Evolutionary conservation across 768 basidiomycete genomes (phyloP).

Genomic region (Cubamyces sp.): DNA sequence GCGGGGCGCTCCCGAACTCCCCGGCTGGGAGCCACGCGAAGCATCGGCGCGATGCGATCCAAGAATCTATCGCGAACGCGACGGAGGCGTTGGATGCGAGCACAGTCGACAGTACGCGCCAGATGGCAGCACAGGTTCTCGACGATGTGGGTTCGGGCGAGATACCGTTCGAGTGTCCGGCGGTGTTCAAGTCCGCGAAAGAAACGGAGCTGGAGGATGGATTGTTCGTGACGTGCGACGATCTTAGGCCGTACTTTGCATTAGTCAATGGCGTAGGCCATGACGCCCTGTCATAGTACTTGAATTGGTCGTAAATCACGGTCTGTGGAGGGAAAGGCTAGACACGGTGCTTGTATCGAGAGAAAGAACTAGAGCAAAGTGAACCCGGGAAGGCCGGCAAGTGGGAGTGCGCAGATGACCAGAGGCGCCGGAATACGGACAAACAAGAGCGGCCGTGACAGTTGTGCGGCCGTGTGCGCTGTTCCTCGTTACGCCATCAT

Average conservation of each 20-base stretch:
- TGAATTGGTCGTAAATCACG: too few species aligned
- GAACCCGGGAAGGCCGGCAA: conserved; percentile 4
- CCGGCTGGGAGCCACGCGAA: conserved; percentile 35
- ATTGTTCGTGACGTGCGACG: conserved; percentile 48
- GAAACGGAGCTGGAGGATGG: conserved; percentile 46
- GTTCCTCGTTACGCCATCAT: conserved; percentile 32
- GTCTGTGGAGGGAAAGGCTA: too few species aligned
- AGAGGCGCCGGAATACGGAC: conserved; percentile 24
- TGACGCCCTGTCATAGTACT: not conserved
- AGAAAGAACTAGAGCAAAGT: not conserved
- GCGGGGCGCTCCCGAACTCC: conserved; percentile 42
- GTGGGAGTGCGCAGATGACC: not conserved
- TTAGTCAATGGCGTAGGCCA: not conserved
- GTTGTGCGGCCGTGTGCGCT: conserved; percentile 21
- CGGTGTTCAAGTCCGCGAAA: conserved; percentile 36
- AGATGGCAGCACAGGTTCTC: not conserved
- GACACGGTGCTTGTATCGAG: not conserved
- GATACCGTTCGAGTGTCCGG: conserved; percentile 44
- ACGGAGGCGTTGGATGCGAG: not conserved
- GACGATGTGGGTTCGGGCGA: not conserved
- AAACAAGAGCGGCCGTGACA: conserved; percentile 22
- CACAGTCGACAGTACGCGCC: not conserved
- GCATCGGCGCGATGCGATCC: conserved; percentile 23
- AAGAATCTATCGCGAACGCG: not conserved
- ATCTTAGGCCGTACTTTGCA: conserved; percentile 45